Percentiles rank a stretch among this genome's conserved stretches.
Conservation (phyloP, 129 eudicot genomes). For the Pittosporum tobira region DNA sequence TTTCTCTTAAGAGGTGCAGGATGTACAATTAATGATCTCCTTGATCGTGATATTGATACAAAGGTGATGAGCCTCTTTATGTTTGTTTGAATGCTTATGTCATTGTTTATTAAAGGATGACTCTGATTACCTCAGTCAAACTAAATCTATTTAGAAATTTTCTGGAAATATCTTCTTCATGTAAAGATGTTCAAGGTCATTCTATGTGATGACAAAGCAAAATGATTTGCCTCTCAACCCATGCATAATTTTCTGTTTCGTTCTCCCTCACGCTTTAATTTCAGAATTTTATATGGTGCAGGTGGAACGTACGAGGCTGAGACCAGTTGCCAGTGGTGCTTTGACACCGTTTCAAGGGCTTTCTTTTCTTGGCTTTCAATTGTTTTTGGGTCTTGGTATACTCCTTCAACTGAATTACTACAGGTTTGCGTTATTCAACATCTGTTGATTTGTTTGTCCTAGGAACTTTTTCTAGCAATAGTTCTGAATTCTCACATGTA, state of each 20-base stretch:
- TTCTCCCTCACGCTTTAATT: background rate
- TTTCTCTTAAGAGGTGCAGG: conserved; percentile 92
- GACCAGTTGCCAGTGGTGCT: conserved; percentile 94
- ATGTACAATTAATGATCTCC: conserved; percentile 86
- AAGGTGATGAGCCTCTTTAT: conserved; percentile 36
- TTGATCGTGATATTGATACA: conserved; percentile 88
- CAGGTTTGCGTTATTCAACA: conserved; percentile 37
- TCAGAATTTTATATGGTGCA: conserved; percentile 25
- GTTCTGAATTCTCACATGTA: background rate
- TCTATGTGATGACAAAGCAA: background rate
- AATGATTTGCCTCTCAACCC: background rate
- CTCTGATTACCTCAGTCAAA: background rate
- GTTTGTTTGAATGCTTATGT: background rate
- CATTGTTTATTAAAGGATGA: conserved; percentile 1
- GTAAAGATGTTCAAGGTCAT: background rate
- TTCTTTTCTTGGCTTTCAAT: conserved; percentile 79
- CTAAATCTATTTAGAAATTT: no score
- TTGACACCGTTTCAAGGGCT: conserved; percentile 82
- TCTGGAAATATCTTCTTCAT: background rate
- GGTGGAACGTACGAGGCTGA: conserved; percentile 84
- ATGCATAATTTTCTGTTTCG: background rate
- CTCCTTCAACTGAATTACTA: conserved; percentile 83
- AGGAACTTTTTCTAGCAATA: background rate
- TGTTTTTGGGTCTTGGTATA: conserved; percentile 86
- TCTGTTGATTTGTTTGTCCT: conserved; percentile 13